Percentiles rank a stretch among this genome's conserved stretches.
phyloP scores from a whole-genome alignment of 257 asterid species.

The Solanum paucissectum region DNA sequence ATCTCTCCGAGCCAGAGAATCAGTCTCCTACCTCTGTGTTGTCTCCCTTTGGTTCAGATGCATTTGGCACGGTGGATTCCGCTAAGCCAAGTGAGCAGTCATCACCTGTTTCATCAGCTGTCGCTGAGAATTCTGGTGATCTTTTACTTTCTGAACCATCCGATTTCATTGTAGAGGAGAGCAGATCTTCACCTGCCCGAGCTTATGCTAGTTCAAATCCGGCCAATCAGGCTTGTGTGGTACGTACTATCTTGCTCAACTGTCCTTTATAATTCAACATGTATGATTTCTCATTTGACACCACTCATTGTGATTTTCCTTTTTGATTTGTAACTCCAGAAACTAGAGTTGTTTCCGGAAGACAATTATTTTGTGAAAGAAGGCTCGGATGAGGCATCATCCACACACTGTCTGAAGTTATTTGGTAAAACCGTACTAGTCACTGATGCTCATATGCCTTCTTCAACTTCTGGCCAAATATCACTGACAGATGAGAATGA shows the following conservation, averaged over 20 bases:
- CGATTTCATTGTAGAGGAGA: constrained; percentile 22
- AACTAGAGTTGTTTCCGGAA: constrained; percentile 30
- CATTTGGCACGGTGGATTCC: constrained; percentile 25
- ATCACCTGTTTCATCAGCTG: constrained; percentile 40
- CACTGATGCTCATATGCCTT: constrained; percentile 20
- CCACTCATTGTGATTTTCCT: constrained; percentile 16
- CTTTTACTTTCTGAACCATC: constrained; percentile 16
- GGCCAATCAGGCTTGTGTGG: constrained; percentile 38
- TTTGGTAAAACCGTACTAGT: constrained; percentile 72
- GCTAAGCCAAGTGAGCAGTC: constrained; percentile 24
- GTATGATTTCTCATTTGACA: not conserved
- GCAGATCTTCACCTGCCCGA: constrained; percentile 10
- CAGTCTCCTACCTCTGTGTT: constrained; percentile 73
- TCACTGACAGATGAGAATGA: constrained; percentile 14
- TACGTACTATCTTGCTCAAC: constrained; percentile 15
- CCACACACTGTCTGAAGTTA: constrained; percentile 52
- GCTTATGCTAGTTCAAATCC: constrained; percentile 27
- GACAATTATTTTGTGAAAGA: constrained; percentile 22
- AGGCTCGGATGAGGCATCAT: constrained; percentile 33
- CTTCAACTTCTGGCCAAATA: constrained; percentile 16
- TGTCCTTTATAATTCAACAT: not conserved
- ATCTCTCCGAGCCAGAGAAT: constrained; percentile 27
- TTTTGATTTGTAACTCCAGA: constrained; percentile 24
- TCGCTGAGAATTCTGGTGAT: constrained; percentile 9
- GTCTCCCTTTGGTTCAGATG: constrained; percentile 51